These are phyloP conservation scores for Polygonum maritimum DNA, from an alignment of 148 eudicot genomes.

Conservation along the genomic window DNA sequence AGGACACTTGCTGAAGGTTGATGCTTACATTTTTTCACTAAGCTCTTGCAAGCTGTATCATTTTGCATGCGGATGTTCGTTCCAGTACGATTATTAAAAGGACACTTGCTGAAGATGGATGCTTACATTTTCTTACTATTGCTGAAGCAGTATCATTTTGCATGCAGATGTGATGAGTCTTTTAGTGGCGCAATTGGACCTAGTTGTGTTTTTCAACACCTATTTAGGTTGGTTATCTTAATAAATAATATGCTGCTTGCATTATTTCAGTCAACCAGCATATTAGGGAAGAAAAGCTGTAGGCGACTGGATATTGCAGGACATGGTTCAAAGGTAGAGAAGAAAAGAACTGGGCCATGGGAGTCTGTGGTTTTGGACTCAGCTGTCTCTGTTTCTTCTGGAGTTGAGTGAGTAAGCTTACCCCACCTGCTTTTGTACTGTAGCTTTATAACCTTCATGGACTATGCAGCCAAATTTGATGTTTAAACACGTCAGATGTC, in stretches of 20 bases:
- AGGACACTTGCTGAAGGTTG: not conserved
- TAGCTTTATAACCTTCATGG: not conserved
- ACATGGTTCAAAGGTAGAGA: slow-evolving; percentile 41
- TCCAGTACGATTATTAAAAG: too few species aligned
- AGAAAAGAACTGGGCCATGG: slow-evolving; percentile 69
- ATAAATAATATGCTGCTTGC: slow-evolving; percentile 6
- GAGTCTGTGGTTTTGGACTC: slow-evolving; percentile 77
- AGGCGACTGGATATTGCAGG: slow-evolving; percentile 60
- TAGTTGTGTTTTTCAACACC: not conserved
- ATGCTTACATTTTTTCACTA: not conserved
- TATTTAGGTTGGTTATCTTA: not conserved
- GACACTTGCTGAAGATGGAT: too few species aligned
- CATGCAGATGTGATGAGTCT: not conserved
- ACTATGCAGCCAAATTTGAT: not conserved
- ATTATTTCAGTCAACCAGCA: slow-evolving; percentile 49
- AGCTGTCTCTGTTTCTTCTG: slow-evolving; percentile 70
- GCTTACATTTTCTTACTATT: too few species aligned
- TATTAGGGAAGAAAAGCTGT: slow-evolving; percentile 34
- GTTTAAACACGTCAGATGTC: not conserved
- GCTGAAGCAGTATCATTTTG: slow-evolving; percentile 1
- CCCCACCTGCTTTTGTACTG: slow-evolving; percentile 9
- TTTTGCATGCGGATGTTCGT: too few species aligned
- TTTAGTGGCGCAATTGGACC: not conserved
- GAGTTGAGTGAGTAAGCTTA: slow-evolving; percentile 72
- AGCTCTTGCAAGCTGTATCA: too few species aligned